Conservation (phyloP, 2,329 filamentous ascomycete genomes). For the Talaromyces sp. region DNA sequence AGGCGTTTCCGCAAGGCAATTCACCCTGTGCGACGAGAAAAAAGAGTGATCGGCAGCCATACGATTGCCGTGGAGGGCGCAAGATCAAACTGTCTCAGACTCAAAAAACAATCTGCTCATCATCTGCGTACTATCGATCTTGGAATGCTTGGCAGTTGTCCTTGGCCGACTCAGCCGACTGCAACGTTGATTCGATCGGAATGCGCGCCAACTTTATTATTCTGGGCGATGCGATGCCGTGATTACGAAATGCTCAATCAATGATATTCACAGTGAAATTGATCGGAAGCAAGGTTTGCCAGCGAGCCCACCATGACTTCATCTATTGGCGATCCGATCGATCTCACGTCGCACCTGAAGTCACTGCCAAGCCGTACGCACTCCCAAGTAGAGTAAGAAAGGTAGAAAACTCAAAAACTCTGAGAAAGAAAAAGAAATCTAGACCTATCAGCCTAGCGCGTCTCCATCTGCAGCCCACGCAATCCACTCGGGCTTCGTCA, state of each 20-base stretch:
- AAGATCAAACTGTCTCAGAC: too few species aligned
- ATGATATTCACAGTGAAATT: too few species aligned
- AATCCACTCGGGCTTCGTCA: neutral
- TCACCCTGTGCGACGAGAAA: too few species aligned
- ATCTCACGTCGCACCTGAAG: neutral
- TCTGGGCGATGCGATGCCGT: neutral
- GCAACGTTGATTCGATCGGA: neutral
- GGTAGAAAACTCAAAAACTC: too few species aligned
- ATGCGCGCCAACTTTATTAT: neutral
- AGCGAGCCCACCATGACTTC: neutral
- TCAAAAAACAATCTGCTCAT: too few species aligned
- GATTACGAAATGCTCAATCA: too few species aligned
- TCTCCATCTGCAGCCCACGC: neutral
- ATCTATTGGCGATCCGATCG: neutral
- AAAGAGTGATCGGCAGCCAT: neutral
- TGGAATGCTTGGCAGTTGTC: too few species aligned
- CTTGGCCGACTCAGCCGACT: too few species aligned
- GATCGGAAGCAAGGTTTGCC: neutral
- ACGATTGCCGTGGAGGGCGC: neutral
- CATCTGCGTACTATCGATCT: too few species aligned
- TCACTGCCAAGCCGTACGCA: neutral
- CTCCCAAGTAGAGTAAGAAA: too few species aligned
- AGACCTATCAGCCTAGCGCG: neutral
- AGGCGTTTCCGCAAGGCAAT: too few species aligned
- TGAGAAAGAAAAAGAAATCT: neutral